A percentile compares a stretch with the other conserved stretches of the same genome.
phyloP scores from a whole-genome alignment of 2,329 filamentous ascomycete genomes.

The Fusarium verticillioides region DNA sequence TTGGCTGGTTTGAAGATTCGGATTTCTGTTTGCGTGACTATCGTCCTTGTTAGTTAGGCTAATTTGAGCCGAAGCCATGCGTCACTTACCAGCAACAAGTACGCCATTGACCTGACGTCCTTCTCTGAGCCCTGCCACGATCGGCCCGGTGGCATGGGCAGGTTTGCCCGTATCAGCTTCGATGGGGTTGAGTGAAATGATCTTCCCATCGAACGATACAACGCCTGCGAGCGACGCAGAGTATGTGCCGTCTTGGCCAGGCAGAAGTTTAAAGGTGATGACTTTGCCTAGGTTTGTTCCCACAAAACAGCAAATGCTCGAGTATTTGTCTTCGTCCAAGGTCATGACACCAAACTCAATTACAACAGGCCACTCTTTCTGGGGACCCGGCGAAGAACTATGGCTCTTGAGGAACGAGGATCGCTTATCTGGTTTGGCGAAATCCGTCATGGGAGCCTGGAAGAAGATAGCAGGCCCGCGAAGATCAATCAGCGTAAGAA shows the following conservation, averaged over 20 bases:
- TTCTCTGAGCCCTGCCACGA: conserved; percentile 80
- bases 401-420: conserved; percentile 72
- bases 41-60: conserved; percentile 42
- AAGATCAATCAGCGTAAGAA: conserved; percentile 84
- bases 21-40: conserved; percentile 76
- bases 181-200: conserved; percentile 84
- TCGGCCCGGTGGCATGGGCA: conserved; percentile 78
- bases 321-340: conserved; percentile 92
- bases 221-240: conserved; percentile 77
- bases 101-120: conserved; percentile 83
- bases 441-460: conserved; percentile 75
- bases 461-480: conserved; percentile 88
- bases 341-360: conserved; percentile 96
- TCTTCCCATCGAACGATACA: conserved; percentile 71
- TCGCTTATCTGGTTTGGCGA: conserved; percentile 80
- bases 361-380: conserved; percentile 78
- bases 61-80: too few species aligned
- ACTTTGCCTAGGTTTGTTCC: conserved; percentile 88
- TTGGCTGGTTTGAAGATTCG: conserved; percentile 88
- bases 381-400: conserved; percentile 50
- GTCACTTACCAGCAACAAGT: conserved; percentile 75
- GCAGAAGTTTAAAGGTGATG: conserved; percentile 90
- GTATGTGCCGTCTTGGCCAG: conserved; percentile 75
- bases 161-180: conserved; percentile 79
- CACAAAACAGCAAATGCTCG: conserved; percentile 91